A percentile compares a stretch with the other conserved stretches of the same genome.
Evolutionary conservation across 2,329 filamentous ascomycete genomes (phyloP).

Genomic region (Aspergillus quadricinctus): DNA sequence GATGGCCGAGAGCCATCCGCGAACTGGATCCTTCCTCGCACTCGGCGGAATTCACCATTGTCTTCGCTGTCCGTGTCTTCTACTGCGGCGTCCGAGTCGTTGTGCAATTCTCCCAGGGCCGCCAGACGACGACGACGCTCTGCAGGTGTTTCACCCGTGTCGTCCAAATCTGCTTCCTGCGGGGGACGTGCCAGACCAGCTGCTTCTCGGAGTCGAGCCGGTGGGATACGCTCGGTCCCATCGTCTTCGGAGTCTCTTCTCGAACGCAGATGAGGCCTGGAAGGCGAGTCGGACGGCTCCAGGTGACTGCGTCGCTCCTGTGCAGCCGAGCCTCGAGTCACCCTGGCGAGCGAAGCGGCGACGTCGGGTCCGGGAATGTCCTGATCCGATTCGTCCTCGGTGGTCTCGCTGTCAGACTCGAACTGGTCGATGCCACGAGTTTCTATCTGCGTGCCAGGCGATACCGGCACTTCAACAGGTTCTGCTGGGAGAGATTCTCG

Average conservation of each 20-base stretch:
- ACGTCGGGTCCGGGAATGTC: slow-evolving; percentile 32
- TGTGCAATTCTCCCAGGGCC: slow-evolving; percentile 35
- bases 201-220: slow-evolving; percentile 30
- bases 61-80: slow-evolving; percentile 24
- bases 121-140: slow-evolving; percentile 45
- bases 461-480: slow-evolving; percentile 5
- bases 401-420: slow-evolving; percentile 22
- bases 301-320: slow-evolving; percentile 37
- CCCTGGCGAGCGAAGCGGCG: slow-evolving; percentile 33
- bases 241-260: slow-evolving; percentile 41
- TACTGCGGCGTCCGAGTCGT: slow-evolving; percentile 16
- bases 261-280: slow-evolving; percentile 13
- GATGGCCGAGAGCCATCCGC: slow-evolving; percentile 29
- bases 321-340: slow-evolving; percentile 33
- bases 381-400: slow-evolving; percentile 20
- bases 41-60: slow-evolving; percentile 14
- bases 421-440: slow-evolving; percentile 15
- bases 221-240: slow-evolving; percentile 40
- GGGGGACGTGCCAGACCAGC: slow-evolving; percentile 25
- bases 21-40: slow-evolving; percentile 28
- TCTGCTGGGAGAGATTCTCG: slow-evolving; percentile 18
- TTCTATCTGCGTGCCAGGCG: slow-evolving; percentile 1
- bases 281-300: slow-evolving; percentile 21
- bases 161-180: slow-evolving; percentile 25
- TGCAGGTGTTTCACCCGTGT: slow-evolving; percentile 42